Evolutionary conservation across 495 filamentous ascomycete genomes (phyloP).

Genomic region (Penicillium antarcticum): DNA sequence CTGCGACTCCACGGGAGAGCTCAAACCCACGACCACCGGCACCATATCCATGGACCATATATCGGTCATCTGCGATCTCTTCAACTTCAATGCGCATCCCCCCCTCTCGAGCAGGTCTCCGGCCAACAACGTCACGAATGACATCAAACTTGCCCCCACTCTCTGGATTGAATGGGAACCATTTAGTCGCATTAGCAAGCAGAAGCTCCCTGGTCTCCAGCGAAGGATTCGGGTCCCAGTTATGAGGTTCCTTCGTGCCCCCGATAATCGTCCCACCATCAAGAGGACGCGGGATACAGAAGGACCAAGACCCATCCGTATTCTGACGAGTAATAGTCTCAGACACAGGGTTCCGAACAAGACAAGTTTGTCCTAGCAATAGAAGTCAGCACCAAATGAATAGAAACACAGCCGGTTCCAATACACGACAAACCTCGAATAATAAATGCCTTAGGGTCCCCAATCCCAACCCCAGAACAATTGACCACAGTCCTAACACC

Average conservation of each 20-base stretch:
- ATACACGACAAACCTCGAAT: conserved; percentile 43
- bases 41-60: conserved; percentile 61
- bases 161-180: conserved; percentile 42
- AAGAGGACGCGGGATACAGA: conserved; percentile 57
- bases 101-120: conserved; percentile 41
- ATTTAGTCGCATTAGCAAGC: conserved; percentile 41
- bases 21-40: conserved; percentile 58
- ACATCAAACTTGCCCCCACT: conserved; percentile 40
- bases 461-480: conserved; percentile 55
- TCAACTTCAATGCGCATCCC: conserved; percentile 43
- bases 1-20: conserved; percentile 40
- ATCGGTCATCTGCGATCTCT: conserved; percentile 18
- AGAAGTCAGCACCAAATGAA: background rate
- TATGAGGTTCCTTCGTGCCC: conserved; percentile 57
- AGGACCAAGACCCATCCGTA: conserved; percentile 56
- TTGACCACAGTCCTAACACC: conserved; percentile 53
- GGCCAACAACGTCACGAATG: conserved; percentile 44
- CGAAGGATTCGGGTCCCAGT: conserved; percentile 51
- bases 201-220: conserved; percentile 44
- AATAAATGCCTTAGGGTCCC: conserved; percentile 49
- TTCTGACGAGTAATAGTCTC: conserved; percentile 59
- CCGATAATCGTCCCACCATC: conserved; percentile 61
- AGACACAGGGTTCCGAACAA: conserved; percentile 44
- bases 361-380: conserved; percentile 38
- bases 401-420: background rate